Percentiles rank a stretch among this genome's conserved stretches.
Conservation (phyloP, 176 grass and related monocot genomes). For the Triticum urartu region DNA sequence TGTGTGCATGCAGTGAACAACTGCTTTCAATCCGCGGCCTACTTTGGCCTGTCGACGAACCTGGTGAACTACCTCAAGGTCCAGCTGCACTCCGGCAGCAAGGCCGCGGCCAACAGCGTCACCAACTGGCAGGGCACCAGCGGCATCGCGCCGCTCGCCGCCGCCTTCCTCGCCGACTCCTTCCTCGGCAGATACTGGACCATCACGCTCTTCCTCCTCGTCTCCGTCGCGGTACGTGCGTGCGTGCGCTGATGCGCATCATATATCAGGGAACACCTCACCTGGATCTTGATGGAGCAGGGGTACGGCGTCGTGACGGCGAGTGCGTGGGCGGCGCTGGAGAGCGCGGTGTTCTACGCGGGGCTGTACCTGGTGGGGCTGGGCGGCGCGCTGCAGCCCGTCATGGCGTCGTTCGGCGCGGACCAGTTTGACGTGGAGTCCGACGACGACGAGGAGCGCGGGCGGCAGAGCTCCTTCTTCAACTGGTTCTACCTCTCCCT, state of each 20-base stretch:
- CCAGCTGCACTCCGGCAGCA: slow-evolving; percentile 39
- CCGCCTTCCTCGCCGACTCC: slow-evolving; percentile 49
- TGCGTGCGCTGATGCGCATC: too few species aligned
- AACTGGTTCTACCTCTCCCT: slow-evolving; percentile 56
- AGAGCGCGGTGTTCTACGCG: slow-evolving; percentile 29
- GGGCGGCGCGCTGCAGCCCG: slow-evolving; percentile 23
- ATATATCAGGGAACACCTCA: too few species aligned
- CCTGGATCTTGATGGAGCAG: not conserved
- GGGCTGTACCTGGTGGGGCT: slow-evolving; percentile 48
- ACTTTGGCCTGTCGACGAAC: slow-evolving; percentile 41
- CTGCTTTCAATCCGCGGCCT: slow-evolving; percentile 30
- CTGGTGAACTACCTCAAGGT: slow-evolving; percentile 53
- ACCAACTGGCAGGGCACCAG: slow-evolving; percentile 52
- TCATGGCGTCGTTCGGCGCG: slow-evolving; percentile 44
- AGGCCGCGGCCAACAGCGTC: slow-evolving; percentile 36
- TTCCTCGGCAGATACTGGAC: slow-evolving; percentile 50
- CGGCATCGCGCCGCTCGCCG: slow-evolving; percentile 30
- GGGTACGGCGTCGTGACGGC: slow-evolving; percentile 28
- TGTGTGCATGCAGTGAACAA: slow-evolving; percentile 11
- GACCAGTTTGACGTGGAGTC: slow-evolving; percentile 40
- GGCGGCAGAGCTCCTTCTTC: slow-evolving; percentile 56
- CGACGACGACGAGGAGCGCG: not conserved
- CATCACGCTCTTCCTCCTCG: slow-evolving; percentile 24
- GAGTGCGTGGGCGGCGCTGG: slow-evolving; percentile 12
- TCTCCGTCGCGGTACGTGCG: slow-evolving; percentile 8